phyloP scores from a whole-genome alignment of 2,329 filamentous ascomycete genomes.

The Stagonosporopsis chrysanthemi region DNA sequence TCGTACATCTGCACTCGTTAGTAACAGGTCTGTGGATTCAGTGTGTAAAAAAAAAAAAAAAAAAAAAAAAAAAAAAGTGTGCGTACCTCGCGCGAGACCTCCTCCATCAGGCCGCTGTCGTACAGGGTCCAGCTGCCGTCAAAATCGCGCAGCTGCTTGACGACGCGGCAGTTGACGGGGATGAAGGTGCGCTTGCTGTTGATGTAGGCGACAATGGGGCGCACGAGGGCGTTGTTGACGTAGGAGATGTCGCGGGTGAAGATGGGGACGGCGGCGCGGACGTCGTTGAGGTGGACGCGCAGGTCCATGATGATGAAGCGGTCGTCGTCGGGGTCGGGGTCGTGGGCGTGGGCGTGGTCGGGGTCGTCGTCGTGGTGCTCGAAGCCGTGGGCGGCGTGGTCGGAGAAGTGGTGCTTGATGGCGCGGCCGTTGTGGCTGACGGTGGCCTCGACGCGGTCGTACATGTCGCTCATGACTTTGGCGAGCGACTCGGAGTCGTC shows the following conservation, averaged over 20 bases:
- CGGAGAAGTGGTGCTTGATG: slow-evolving; percentile 45
- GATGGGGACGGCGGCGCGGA: slow-evolving; percentile 88
- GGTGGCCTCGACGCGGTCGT: slow-evolving; percentile 92
- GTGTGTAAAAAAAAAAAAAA: no score
- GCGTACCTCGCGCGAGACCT: slow-evolving; percentile 79
- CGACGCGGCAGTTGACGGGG: slow-evolving; percentile 90
- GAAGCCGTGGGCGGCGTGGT: slow-evolving; percentile 43
- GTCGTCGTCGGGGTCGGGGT: slow-evolving; percentile 57
- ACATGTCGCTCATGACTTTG: slow-evolving; percentile 96
- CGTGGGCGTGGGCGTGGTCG: no score
- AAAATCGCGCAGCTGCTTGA: slow-evolving; percentile 88
- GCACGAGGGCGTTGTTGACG: slow-evolving; percentile 92
- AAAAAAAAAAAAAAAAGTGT: no score
- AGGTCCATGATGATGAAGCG: slow-evolving; percentile 93
- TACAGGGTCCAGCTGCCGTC: slow-evolving; percentile 95
- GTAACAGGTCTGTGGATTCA: not conserved
- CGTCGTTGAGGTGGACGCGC: slow-evolving; percentile 92
- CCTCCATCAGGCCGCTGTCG: slow-evolving; percentile 92
- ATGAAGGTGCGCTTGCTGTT: slow-evolving; percentile 96
- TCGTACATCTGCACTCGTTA: slow-evolving; percentile 70
- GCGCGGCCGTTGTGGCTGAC: slow-evolving; percentile 77
- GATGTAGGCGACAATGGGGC: slow-evolving; percentile 97
- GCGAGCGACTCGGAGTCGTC: slow-evolving; percentile 88
- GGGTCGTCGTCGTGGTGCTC: slow-evolving; percentile 35
- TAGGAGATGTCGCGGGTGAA: slow-evolving; percentile 94